Evolutionary conservation across 1,284 basidiomycete genomes (phyloP).

Genomic region (Marasmius sp.): DNA sequence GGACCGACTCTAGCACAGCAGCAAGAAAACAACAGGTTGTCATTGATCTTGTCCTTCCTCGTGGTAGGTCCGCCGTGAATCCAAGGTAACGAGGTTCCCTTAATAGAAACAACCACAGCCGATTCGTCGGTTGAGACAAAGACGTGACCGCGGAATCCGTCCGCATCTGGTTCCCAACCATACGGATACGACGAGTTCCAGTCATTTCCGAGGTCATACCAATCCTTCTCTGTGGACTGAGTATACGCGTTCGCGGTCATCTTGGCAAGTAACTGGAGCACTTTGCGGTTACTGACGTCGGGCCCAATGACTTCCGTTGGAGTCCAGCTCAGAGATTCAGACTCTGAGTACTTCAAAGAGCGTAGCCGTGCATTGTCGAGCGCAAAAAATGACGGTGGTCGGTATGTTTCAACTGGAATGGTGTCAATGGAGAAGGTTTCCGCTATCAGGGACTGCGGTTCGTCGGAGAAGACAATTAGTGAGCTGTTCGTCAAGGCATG

Average conservation of each 20-base stretch:
- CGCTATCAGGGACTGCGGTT: conserved; percentile 26
- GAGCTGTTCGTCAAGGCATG: conserved; percentile 57
- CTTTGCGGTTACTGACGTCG: conserved; percentile 63
- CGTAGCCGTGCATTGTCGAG: conserved; percentile 48
- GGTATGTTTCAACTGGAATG: conserved; percentile 39
- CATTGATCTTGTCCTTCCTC: conserved; percentile 80
- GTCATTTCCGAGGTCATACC: conserved; percentile 61
- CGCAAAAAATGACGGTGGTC: conserved; percentile 51
- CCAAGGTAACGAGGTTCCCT: conserved; percentile 87
- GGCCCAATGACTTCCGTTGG: conserved; percentile 41
- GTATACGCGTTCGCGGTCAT: conserved; percentile 83
- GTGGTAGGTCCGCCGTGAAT: conserved; percentile 71
- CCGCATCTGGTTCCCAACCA: conserved; percentile 85
- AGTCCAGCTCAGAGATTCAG: conserved; percentile 51
- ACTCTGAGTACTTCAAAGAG: conserved; percentile 49
- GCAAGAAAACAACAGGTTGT: conserved; percentile 89
- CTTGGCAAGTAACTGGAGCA: conserved; percentile 72
- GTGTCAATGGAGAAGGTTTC: conserved; percentile 39
- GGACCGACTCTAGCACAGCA: conserved; percentile 87
- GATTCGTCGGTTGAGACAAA: conserved; percentile 81
- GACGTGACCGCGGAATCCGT: conserved; percentile 89
- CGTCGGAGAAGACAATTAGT: conserved; percentile 60
- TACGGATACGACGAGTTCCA: conserved; percentile 77
- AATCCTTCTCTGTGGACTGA: conserved; percentile 44
- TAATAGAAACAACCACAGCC: conserved; percentile 87